A percentile compares a stretch with the other conserved stretches of the same genome.
Evolutionary conservation across 306 rosid genomes (phyloP).

Genomic region (Gleditsia sinensis): DNA sequence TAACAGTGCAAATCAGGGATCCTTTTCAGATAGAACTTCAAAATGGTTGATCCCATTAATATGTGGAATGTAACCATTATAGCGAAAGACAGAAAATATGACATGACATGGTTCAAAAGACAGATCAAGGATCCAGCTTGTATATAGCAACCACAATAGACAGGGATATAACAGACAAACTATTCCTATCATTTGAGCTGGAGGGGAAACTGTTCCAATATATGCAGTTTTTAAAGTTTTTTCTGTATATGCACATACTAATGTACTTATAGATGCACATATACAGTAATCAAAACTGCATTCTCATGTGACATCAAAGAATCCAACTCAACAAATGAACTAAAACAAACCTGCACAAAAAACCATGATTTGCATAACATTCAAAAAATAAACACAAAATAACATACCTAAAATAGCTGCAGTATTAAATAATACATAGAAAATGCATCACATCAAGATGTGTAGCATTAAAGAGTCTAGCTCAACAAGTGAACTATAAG

Average conservation of each 20-base stretch:
- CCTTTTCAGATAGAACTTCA: no score
- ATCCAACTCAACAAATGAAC: not conserved
- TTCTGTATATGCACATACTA: not conserved
- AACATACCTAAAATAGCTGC: not conserved
- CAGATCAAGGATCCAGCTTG: not conserved
- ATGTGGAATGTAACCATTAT: no score
- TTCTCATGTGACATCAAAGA: no score
- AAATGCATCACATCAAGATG: not conserved
- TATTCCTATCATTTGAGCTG: not conserved
- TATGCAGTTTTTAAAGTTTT: not conserved
- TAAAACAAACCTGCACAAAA: not conserved
- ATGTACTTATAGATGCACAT: not conserved
- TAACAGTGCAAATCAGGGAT: no score
- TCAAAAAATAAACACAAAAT: not conserved
- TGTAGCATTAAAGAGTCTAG: not conserved
- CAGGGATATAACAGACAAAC: not conserved
- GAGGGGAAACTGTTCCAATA: not conserved
- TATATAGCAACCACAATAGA: not conserved
- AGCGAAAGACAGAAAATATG: not conserved
- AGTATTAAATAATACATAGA: not conserved
- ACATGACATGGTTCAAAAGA: not conserved
- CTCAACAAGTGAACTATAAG: not conserved
- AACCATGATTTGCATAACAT: not conserved
- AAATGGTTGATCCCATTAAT: no score
- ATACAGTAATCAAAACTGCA: no score